phyloP scores from a whole-genome alignment of 495 filamentous ascomycete species.

The Aspergillus biplanus region DNA sequence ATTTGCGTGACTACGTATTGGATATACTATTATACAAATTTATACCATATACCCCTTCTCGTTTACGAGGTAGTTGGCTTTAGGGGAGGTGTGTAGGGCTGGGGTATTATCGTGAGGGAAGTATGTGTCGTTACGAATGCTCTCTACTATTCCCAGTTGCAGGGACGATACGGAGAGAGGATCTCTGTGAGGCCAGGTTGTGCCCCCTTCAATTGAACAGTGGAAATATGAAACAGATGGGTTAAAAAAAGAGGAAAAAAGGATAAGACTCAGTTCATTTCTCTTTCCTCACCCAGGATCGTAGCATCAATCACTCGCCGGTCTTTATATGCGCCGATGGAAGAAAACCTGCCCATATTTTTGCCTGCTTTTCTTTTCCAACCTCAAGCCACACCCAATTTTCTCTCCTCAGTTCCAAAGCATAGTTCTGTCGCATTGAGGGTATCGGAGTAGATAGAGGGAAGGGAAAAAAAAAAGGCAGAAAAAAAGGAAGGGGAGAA shows the following conservation, averaged over 20 bases:
- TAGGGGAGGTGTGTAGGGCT: no score
- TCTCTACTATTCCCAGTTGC: not conserved
- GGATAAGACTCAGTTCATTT: conserved; percentile 26
- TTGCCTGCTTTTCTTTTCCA: not conserved
- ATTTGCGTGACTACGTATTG: not conserved
- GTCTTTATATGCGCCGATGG: conserved; percentile 7
- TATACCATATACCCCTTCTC: not conserved
- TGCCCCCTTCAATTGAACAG: conserved; percentile 21
- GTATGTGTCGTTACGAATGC: not conserved
- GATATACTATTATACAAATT: not conserved
- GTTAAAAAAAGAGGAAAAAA: conserved; percentile 11
- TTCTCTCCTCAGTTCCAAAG: conserved; percentile 11
- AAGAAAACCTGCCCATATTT: not conserved
- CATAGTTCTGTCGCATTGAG: conserved; percentile 8
- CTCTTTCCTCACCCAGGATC: conserved; percentile 20
- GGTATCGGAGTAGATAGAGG: conserved; percentile 1
- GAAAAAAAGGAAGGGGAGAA: conserved; percentile 22
- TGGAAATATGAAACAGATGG: conserved; percentile 22
- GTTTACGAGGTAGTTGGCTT: no score
- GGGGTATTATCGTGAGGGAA: not conserved
- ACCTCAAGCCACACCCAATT: conserved; percentile 1
- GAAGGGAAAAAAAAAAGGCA: conserved; percentile 16
- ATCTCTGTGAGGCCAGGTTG: not conserved
- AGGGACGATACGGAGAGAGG: conserved; percentile 1
- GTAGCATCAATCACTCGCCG: conserved; percentile 21